phyloP scores from a whole-genome alignment of 2,329 filamentous ascomycete genomes.

The Hymenoscyphus infarciens region DNA sequence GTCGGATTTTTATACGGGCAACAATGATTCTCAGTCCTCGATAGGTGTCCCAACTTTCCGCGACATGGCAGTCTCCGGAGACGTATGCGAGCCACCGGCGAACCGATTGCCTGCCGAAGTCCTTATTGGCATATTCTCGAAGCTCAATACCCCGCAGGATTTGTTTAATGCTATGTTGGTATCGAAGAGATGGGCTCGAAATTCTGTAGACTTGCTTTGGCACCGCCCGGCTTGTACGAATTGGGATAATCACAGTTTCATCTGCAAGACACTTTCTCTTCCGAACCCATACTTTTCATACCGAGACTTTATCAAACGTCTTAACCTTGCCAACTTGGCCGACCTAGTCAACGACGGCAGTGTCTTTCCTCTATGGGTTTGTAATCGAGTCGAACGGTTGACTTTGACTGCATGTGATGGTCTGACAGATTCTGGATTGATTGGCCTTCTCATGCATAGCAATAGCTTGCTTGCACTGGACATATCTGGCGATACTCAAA shows the following conservation, averaged over 20 bases:
- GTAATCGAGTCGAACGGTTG: conserved; percentile 87
- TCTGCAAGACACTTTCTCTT: conserved; percentile 73
- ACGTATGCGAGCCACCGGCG: conserved; percentile 72
- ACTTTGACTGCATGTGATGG: conserved; percentile 87
- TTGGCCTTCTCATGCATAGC: conserved; percentile 75
- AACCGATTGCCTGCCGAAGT: conserved; percentile 89
- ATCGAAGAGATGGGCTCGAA: conserved; percentile 89
- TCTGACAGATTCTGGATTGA: conserved; percentile 80
- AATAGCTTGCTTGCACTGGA: conserved; percentile 82
- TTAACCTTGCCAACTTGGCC: conserved; percentile 81
- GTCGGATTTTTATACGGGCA: conserved; percentile 84
- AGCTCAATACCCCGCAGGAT: conserved; percentile 71
- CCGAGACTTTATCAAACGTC: conserved; percentile 81
- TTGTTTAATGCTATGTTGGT: conserved; percentile 87
- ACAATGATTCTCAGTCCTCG: conserved; percentile 92
- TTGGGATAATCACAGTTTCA: conserved; percentile 75
- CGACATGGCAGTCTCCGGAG: conserved; percentile 67
- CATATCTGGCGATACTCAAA: conserved; percentile 74
- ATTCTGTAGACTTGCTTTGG: conserved; percentile 91
- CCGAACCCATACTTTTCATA: conserved; percentile 83
- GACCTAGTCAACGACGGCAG: conserved; percentile 82
- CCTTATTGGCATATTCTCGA: conserved; percentile 86
- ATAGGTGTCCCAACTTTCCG: conserved; percentile 75
- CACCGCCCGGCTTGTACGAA: conserved; percentile 87
- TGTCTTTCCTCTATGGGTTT: conserved; percentile 73